These are phyloP conservation scores for Yamadazyma insecticola DNA, from an alignment of 805 yeast species.

Conservation along the genomic window DNA sequence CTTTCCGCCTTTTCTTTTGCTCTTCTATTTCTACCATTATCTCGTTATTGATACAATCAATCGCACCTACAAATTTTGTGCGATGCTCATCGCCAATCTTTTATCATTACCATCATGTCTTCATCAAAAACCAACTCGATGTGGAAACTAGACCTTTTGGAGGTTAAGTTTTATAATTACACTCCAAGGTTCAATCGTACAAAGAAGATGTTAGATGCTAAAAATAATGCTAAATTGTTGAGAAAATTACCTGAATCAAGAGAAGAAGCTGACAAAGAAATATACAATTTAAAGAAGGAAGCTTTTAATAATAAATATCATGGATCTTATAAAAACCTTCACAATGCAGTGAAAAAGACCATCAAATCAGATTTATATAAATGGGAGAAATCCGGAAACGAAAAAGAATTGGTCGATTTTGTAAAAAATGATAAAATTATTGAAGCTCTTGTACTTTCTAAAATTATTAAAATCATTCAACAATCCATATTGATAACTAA, in stretches of 20 bases:
- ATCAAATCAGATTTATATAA: conserved; percentile 11
- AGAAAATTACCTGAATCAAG: conserved; percentile 36
- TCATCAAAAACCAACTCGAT: neutral
- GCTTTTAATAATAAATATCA: conserved; percentile 48
- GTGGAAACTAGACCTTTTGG: conserved; percentile 56
- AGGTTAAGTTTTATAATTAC: conserved; percentile 40
- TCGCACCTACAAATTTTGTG: neutral
- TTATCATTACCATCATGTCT: neutral
- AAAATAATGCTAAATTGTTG: conserved; percentile 37
- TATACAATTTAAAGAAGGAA: conserved; percentile 40
- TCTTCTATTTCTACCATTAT: no score
- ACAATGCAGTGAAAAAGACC: conserved; percentile 26
- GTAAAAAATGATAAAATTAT: conserved; percentile 16
- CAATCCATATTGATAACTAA: conserved; percentile 24
- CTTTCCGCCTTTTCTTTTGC: neutral
- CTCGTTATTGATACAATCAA: conserved; percentile 1
- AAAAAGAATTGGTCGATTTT: conserved; percentile 15
- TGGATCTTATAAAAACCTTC: conserved; percentile 38
- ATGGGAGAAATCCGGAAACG: conserved; percentile 9
- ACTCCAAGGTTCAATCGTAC: conserved; percentile 49
- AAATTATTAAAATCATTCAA: conserved; percentile 24
- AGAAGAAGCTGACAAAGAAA: conserved; percentile 42
- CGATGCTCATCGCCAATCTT: conserved; percentile 11
- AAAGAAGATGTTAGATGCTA: conserved; percentile 41
- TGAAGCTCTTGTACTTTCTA: conserved; percentile 25